phyloP scores from a whole-genome alignment of 257 asterid genomes.

The Thymus quinquecostatus region DNA sequence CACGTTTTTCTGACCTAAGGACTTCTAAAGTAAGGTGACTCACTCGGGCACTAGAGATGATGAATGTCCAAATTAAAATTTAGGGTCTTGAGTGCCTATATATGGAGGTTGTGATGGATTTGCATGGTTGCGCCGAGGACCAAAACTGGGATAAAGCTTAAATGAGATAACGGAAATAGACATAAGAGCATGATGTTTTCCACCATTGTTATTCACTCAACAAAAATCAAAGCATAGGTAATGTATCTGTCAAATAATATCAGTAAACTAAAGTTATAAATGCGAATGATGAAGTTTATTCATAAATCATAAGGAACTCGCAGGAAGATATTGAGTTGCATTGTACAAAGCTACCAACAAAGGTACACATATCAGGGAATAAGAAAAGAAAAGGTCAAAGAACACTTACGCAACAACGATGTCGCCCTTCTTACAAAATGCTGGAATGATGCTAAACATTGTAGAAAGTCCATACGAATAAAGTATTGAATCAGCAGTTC shows the following conservation, averaged over 20 bases:
- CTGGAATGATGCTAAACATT: constrained; percentile 97
- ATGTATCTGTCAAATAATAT: constrained; percentile 6
- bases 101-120: not conserved
- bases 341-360: not conserved
- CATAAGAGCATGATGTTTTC: constrained; percentile 1
- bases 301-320: constrained; percentile 17
- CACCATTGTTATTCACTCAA: constrained; percentile 7
- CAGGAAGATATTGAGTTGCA: constrained; percentile 20
- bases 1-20: too few relatives aligned
- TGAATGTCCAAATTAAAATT: not conserved
- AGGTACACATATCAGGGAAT: not conserved
- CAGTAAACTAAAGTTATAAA: not conserved
- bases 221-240: constrained; percentile 1
- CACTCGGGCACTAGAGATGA: not conserved
- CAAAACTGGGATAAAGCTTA: not conserved
- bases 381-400: constrained; percentile 6
- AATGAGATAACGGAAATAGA: not conserved
- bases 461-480: constrained; percentile 95
- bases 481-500: constrained; percentile 90
- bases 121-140: not conserved
- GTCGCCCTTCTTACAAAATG: constrained; percentile 96
- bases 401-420: constrained; percentile 81
- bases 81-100: not conserved
- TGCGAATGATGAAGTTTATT: constrained; percentile 5
- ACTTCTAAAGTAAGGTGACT: too few relatives aligned